These are phyloP conservation scores for Plasmodium coatneyi DNA, from an alignment of 169 alveolate genomes.

Conservation along the genomic window DNA sequence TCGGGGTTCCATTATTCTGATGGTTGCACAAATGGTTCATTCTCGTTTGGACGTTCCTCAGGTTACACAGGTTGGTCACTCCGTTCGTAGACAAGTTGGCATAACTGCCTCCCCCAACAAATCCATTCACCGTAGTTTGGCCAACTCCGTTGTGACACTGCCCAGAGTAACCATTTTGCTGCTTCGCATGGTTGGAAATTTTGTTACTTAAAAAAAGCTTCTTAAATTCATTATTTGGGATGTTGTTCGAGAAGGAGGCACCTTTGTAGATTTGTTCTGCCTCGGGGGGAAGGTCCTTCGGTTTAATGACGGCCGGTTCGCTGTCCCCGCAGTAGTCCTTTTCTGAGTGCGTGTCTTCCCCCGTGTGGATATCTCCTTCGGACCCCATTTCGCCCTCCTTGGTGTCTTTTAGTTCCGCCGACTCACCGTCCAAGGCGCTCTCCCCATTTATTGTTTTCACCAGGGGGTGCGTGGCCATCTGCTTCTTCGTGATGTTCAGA, in stretches of 20 bases:
- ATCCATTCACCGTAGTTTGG: not conserved
- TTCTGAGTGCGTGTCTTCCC: not conserved
- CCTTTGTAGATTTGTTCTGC: not conserved
- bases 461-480: not conserved
- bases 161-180: not conserved
- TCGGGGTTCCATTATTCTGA: not conserved
- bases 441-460: not conserved
- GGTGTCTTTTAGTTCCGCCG: not conserved
- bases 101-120: not conserved
- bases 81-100: not conserved
- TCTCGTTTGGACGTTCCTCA: not conserved
- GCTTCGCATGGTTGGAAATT: not conserved
- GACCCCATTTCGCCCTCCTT: not conserved
- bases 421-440: not conserved
- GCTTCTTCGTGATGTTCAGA: not conserved
- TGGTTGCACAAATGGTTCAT: not conserved
- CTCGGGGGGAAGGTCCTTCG: not conserved
- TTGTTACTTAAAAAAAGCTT: not conserved
- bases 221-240: not conserved
- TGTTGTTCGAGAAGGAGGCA: not conserved
- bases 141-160: not conserved
- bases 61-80: not conserved
- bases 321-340: not conserved
- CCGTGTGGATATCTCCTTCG: not conserved
- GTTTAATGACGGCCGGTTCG: not conserved